Conservation (phyloP, 306 rosid genomes). For the Canavalia gladiata region DNA sequence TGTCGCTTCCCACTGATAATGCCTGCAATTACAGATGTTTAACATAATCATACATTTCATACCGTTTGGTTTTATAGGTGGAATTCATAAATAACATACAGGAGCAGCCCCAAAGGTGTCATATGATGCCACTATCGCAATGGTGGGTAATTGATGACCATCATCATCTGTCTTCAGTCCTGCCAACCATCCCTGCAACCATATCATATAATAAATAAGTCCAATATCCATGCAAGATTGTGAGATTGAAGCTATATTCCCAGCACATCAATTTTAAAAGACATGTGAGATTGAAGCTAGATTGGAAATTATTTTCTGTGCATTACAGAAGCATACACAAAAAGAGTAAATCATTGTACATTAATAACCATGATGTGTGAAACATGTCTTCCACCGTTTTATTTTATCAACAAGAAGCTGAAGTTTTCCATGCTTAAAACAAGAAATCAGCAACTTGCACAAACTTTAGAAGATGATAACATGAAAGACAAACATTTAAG, state of each 20-base stretch:
- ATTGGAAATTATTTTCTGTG: not conserved
- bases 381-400: conserved; percentile 12
- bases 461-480: conserved; percentile 14
- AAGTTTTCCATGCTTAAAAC: conserved; percentile 30
- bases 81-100: conserved; percentile 63
- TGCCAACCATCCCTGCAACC: conserved; percentile 94
- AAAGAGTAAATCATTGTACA: conserved; percentile 15
- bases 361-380: conserved; percentile 19
- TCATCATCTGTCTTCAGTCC: conserved; percentile 91
- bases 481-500: conserved; percentile 16
- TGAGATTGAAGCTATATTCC: conserved; percentile 10
- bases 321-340: not conserved
- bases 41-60: conserved; percentile 45
- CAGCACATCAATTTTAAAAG: conserved; percentile 8
- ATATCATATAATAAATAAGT: conserved; percentile 51
- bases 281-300: conserved; percentile 20
- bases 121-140: conserved; percentile 98
- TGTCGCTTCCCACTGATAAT: conserved; percentile 96
- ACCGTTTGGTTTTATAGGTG: conserved; percentile 35
- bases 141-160: conserved; percentile 91
- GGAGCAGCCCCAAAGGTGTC: conserved; percentile 99
- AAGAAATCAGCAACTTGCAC: conserved; percentile 14
- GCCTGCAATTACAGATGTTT: conserved; percentile 65
- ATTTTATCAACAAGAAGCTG: conserved; percentile 38
- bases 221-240: conserved; percentile 37